A percentile compares a stretch with the other conserved stretches of the same genome.
Conservation (phyloP, 2,329 filamentous ascomycete genomes). For the Mycosphaerella sp. region DNA sequence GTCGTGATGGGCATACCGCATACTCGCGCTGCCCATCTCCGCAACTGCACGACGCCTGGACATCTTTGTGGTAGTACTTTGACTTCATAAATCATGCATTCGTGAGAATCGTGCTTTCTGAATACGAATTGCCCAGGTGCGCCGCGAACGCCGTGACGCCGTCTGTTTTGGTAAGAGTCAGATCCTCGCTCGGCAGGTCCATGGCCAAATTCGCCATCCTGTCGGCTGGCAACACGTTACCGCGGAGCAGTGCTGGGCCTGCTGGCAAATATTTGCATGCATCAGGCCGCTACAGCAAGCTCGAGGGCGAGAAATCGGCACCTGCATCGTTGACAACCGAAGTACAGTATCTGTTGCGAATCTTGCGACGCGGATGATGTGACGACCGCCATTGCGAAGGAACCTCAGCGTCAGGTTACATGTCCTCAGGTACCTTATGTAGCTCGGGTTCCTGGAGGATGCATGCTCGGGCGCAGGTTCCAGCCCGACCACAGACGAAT, state of each 20-base stretch:
- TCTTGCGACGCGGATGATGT: slow-evolving; percentile 2
- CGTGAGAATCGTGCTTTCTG: background rate
- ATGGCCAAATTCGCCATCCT: background rate
- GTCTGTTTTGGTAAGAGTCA: background rate
- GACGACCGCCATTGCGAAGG: too few relatives aligned
- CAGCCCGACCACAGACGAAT: background rate
- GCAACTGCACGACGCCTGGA: background rate
- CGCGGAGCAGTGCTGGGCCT: background rate
- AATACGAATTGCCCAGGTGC: background rate
- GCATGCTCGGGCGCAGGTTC: slow-evolving; percentile 1
- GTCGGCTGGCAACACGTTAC: background rate
- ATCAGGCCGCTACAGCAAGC: background rate
- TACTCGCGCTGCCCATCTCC: background rate
- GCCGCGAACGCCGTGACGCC: background rate
- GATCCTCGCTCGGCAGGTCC: background rate
- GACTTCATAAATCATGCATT: background rate
- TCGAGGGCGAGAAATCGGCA: background rate
- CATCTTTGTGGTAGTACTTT: background rate
- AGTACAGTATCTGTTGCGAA: background rate
- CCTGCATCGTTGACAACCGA: slow-evolving; percentile 3
- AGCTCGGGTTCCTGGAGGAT: slow-evolving; percentile 2
- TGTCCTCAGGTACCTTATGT: too few relatives aligned
- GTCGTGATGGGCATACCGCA: too few relatives aligned
- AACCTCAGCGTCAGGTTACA: too few relatives aligned
- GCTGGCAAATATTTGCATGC: background rate